Evolutionary conservation across 148 eudicot genomes (phyloP).

Genomic region (Rhododendron ferrugineum): DNA sequence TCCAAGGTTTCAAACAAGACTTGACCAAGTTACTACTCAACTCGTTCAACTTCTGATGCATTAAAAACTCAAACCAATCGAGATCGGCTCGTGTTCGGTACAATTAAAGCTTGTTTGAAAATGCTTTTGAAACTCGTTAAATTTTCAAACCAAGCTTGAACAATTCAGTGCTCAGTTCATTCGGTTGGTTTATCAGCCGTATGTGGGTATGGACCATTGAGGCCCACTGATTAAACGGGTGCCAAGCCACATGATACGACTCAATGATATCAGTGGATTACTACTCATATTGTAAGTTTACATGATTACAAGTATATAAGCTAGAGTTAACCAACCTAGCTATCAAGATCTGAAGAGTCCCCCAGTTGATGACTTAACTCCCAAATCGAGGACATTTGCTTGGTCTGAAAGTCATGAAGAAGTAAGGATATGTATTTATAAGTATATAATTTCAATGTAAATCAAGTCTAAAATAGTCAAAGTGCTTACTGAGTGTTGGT

Average conservation of each 20-base stretch:
- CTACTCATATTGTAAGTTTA: background rate
- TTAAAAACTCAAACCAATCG: background rate
- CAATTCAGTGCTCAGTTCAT: too few species aligned
- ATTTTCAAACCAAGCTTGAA: too few species aligned
- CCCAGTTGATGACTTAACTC: slow-evolving; percentile 14
- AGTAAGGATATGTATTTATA: background rate
- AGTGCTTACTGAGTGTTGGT: slow-evolving; percentile 30
- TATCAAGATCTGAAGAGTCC: slow-evolving; percentile 13
- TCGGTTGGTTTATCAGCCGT: too few species aligned
- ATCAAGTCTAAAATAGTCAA: background rate
- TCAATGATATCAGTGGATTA: background rate
- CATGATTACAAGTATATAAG: background rate
- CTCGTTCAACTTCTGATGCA: background rate
- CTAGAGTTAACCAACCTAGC: slow-evolving; percentile 7
- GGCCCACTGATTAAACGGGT: background rate
- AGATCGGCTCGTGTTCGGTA: background rate
- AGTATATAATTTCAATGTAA: background rate
- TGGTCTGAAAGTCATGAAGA: background rate
- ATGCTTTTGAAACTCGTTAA: background rate
- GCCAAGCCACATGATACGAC: background rate
- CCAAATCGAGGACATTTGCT: background rate
- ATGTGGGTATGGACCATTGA: background rate
- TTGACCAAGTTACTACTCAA: background rate
- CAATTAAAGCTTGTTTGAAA: background rate
- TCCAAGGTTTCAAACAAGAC: background rate